Conservation (phyloP, 176 grass and related monocot genomes). For the Carex scoparia region DNA sequence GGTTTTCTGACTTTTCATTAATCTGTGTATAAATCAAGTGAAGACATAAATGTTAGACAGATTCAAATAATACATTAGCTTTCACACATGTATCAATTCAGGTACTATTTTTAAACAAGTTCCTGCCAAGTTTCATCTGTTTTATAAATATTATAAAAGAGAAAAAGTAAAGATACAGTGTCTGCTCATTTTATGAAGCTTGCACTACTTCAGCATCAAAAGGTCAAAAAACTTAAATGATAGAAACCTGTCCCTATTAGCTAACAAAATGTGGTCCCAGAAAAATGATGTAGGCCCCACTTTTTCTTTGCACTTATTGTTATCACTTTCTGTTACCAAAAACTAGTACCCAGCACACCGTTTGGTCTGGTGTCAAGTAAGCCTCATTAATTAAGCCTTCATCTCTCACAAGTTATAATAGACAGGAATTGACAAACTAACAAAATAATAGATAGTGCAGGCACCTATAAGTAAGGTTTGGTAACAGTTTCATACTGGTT, state of each 20-base stretch:
- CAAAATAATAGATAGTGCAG: not conserved
- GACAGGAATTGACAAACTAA: not conserved
- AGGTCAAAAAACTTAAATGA: not conserved
- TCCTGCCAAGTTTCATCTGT: not conserved
- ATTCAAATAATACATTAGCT: not conserved
- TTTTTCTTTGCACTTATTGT: not conserved
- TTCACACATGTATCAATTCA: not conserved
- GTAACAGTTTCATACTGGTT: not conserved
- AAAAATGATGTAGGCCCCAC: not conserved
- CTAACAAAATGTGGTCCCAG: conserved; percentile 10
- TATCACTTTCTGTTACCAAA: not conserved
- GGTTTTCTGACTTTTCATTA: conserved; percentile 54
- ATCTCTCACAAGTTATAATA: not conserved
- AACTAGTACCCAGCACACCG: not conserved
- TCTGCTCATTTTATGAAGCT: not conserved
- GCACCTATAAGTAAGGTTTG: not conserved
- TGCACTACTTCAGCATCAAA: not conserved
- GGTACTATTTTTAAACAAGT: not conserved
- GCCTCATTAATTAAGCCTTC: not conserved
- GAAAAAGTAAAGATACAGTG: not conserved
- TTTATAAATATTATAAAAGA: not conserved
- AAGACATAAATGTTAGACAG: not conserved
- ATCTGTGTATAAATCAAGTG: conserved; percentile 32
- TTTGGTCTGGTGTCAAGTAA: not conserved
- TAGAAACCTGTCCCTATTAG: not conserved